phyloP scores from a whole-genome alignment of 345 rosid genomes.

The Kernera saxatilis region DNA sequence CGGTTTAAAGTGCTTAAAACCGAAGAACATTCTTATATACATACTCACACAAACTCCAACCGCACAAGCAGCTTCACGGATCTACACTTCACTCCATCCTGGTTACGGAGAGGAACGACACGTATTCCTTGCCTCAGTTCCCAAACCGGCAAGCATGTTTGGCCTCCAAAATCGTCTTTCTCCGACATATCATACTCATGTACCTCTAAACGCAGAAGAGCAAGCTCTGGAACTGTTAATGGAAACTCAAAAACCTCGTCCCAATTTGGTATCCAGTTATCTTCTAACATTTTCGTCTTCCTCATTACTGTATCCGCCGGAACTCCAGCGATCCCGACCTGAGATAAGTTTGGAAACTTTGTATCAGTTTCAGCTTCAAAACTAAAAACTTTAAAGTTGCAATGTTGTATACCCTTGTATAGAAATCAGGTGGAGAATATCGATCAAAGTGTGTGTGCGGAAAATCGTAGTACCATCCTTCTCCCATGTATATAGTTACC shows the following conservation, averaged over 20 bases:
- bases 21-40: neutral
- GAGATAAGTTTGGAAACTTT: neutral
- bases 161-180: slow-evolving; percentile 93
- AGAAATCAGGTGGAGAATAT: slow-evolving; percentile 85
- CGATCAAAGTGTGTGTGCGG: slow-evolving; percentile 69
- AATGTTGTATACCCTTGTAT: slow-evolving; percentile 51
- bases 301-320: slow-evolving; percentile 64
- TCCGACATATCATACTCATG: slow-evolving; percentile 84
- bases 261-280: slow-evolving; percentile 79
- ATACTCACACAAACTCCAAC: slow-evolving; percentile 48
- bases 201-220: slow-evolving; percentile 77
- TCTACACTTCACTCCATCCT: slow-evolving; percentile 51
- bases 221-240: slow-evolving; percentile 78
- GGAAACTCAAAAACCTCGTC: slow-evolving; percentile 80
- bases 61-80: slow-evolving; percentile 73
- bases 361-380: neutral
- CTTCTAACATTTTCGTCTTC: slow-evolving; percentile 70
- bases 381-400: neutral
- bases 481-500: slow-evolving; percentile 88
- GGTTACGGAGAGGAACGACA: slow-evolving; percentile 47
- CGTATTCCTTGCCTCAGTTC: slow-evolving; percentile 76
- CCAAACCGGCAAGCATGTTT: slow-evolving; percentile 71
- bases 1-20: neutral
- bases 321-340: slow-evolving; percentile 91
- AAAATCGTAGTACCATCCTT: slow-evolving; percentile 83